Evolutionary conservation across 768 basidiomycete species (phyloP), one percentile per base, ranked within the genome.

Genomic region (Suillus subaureus): DNA sequence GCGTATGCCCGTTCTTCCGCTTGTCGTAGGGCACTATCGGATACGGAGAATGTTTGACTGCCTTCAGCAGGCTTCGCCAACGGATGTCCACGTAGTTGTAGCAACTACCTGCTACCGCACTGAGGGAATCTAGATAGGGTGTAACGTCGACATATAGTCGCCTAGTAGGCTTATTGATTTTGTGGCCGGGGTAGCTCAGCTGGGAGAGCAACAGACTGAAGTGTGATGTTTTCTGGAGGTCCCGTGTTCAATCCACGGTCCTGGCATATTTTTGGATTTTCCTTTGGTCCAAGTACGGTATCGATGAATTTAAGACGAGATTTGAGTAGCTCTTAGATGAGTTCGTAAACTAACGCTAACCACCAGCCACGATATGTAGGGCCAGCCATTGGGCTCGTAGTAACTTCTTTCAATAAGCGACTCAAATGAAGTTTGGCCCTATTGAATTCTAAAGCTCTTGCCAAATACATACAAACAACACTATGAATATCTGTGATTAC

Each of bases 201-300:
- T 77, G 76, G 74, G 77, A 78, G 77, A 78, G 77, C 76, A 74
- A 70, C 71, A 78, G 77, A 79, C 77, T 74, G 74, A 72, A 76
- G 74, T 57, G 8, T 2, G 54, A 28, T 61, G 69, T 28, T 61
- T 72, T 81, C 78, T 80, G 76, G 75, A 80, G 78, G 80, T 80
- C 80, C 78, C 77, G 74, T 77, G 78, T 79, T 80, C 79, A 75
- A 80, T 77, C 79, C 79, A 77, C 77, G 78, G 79, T 80, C 74
- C 70, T 78, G 78, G 79, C 80, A 81, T 73, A 31, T 62, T 45
- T 72, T 69, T 72, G 66, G n/a, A n/a, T 0, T 15, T 40, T 51
- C 51, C 57, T 63, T 62, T 62, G 21, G 13, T 40, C 23, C 51
- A 31, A 52, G 28, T 16, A 52, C 8, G 28, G 2, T 31, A 31